These are phyloP conservation scores for Solanum habrochaites DNA, from an alignment of 257 asterid genomes.

Conservation along the genomic window DNA sequence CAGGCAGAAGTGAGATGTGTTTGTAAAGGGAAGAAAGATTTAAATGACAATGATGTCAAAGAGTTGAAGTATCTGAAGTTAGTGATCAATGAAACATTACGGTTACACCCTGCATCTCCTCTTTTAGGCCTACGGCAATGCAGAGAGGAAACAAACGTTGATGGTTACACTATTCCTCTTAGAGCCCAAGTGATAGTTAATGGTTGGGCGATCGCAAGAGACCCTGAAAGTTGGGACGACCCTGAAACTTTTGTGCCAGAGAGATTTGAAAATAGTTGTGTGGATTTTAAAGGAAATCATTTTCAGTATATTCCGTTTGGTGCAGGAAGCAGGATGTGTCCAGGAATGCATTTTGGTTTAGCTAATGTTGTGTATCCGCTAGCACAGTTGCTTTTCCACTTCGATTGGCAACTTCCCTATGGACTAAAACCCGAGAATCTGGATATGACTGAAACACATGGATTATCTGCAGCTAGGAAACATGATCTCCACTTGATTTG, in stretches of 20 bases:
- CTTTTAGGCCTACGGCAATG: constrained; percentile 2
- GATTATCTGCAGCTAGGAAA: not conserved
- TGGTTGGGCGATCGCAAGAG: no score
- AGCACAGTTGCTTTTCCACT: constrained; percentile 1
- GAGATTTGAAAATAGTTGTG: no score
- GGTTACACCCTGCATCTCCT: constrained; percentile 3
- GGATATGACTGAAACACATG: not conserved
- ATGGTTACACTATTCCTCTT: not conserved
- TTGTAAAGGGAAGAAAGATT: not conserved
- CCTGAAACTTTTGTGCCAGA: no score
- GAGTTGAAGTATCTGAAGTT: not conserved
- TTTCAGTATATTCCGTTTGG: constrained; percentile 7
- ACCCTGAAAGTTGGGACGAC: no score
- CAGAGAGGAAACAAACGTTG: not conserved
- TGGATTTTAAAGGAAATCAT: not conserved
- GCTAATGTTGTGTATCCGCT: not conserved
- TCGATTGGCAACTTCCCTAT: constrained; percentile 1
- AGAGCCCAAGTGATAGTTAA: constrained; percentile 1
- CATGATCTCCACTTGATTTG: not conserved
- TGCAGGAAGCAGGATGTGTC: constrained; percentile 8
- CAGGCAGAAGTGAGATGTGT: not conserved
- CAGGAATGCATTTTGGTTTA: not conserved
- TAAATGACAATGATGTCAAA: constrained; percentile 2
- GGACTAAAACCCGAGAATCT: not conserved
- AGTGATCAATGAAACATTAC: constrained; percentile 7